These are phyloP conservation scores for Piper betle DNA, from an alignment of 164 flowering plant species.

Conservation along the genomic window DNA sequence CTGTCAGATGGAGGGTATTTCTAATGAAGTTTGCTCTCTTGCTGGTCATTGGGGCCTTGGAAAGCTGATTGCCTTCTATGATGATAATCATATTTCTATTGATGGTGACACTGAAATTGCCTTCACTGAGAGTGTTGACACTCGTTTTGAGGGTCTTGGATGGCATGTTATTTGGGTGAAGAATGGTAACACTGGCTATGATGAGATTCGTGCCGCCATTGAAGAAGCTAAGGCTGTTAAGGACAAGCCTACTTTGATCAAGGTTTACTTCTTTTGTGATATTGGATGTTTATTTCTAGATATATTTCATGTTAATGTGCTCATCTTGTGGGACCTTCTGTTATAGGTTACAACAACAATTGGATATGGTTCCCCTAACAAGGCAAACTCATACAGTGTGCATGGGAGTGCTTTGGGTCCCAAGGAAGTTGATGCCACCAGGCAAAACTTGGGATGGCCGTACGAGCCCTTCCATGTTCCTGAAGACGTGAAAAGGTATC, in stretches of 20 bases:
- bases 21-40: conserved; percentile 87
- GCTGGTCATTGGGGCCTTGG: conserved; percentile 99
- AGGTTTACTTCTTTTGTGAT: conserved; percentile 30
- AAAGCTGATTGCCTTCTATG: conserved; percentile 95
- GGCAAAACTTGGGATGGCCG: conserved; percentile 91
- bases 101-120: conserved; percentile 96
- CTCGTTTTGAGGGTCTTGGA: conserved; percentile 89
- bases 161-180: conserved; percentile 99
- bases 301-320: too few species aligned
- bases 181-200: conserved; percentile 92
- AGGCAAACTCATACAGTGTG: conserved; percentile 87
- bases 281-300: not conserved
- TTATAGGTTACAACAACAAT: conserved; percentile 55
- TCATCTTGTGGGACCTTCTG: not conserved
- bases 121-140: conserved; percentile 80
- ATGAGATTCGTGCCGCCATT: conserved; percentile 95
- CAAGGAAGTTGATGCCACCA: conserved; percentile 96
- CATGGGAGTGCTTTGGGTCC: conserved; percentile 93
- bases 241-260: conserved; percentile 90
- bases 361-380: conserved; percentile 97
- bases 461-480: conserved; percentile 93
- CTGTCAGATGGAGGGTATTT: conserved; percentile 95
- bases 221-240: conserved; percentile 85
- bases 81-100: conserved; percentile 94
- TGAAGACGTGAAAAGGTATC: conserved; percentile 78